A percentile compares a stretch with the other conserved stretches of the same genome.
phyloP scores from a whole-genome alignment of 2,329 filamentous ascomycete species.

The Lojkania enalia region DNA sequence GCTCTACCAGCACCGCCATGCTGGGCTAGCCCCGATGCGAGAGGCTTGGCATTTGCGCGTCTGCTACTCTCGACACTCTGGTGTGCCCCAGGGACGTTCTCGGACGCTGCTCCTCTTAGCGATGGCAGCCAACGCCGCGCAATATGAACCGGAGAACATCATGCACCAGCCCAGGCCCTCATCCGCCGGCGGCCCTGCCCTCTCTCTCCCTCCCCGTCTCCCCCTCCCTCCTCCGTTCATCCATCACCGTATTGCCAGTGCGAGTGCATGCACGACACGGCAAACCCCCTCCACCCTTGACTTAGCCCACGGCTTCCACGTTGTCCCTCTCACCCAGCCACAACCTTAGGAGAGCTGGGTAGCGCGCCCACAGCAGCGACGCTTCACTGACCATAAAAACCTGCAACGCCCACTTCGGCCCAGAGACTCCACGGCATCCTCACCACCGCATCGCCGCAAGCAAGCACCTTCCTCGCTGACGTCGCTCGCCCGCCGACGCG shows the following conservation, averaged over 20 bases:
- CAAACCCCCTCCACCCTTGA: background rate
- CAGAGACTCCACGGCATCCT: no score
- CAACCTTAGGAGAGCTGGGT: no score
- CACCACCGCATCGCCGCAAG: slow-evolving; percentile 7
- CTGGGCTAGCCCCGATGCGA: background rate
- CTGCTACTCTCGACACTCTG: background rate
- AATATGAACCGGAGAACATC: background rate
- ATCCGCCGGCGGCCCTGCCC: background rate
- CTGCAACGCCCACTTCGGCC: slow-evolving; percentile 4
- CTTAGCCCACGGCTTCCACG: background rate
- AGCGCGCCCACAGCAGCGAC: background rate
- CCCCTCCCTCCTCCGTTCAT: background rate
- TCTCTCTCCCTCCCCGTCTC: background rate
- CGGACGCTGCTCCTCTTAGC: background rate
- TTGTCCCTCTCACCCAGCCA: background rate
- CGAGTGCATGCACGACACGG: background rate
- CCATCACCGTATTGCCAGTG: background rate
- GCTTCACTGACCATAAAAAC: slow-evolving; percentile 18
- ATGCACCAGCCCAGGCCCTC: background rate
- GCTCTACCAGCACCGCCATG: no score
- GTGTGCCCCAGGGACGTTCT: background rate
- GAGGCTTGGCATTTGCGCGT: background rate
- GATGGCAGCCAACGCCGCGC: background rate
- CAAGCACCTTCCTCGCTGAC: background rate
- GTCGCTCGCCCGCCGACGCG: slow-evolving; percentile 15